Conservation (phyloP, 2,329 filamentous ascomycete species). For the Myriosclerotinia curreyana region DNA sequence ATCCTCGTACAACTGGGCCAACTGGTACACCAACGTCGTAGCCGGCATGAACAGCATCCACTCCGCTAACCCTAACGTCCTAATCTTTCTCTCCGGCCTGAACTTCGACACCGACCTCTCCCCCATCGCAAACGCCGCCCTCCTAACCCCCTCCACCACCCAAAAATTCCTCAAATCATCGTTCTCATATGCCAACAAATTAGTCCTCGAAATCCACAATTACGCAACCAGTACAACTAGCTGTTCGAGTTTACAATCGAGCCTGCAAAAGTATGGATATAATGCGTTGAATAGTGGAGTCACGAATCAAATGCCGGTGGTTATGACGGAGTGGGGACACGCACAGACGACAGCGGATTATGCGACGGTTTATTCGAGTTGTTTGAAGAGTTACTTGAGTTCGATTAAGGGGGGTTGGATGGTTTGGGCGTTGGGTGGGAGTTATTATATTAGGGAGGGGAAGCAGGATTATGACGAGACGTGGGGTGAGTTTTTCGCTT, state of each 20-base stretch:
- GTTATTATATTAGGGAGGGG: slow-evolving; percentile 55
- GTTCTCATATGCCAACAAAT: slow-evolving; percentile 45
- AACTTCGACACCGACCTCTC: slow-evolving; percentile 43
- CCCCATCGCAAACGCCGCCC: slow-evolving; percentile 25
- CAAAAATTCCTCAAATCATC: slow-evolving; percentile 40
- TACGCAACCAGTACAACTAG: not conserved
- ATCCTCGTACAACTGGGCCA: slow-evolving; percentile 45
- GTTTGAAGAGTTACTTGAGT: slow-evolving; percentile 45
- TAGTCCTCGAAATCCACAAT: slow-evolving; percentile 48
- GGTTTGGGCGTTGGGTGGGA: slow-evolving; percentile 58
- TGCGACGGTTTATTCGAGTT: slow-evolving; percentile 49
- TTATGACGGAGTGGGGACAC: slow-evolving; percentile 49
- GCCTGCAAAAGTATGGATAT: slow-evolving; percentile 43
- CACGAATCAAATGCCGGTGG: slow-evolving; percentile 42
- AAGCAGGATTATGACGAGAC: slow-evolving; percentile 55
- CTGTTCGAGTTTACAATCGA: slow-evolving; percentile 37
- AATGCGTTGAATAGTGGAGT: slow-evolving; percentile 40
- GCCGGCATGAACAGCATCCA: slow-evolving; percentile 44
- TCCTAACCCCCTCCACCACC: slow-evolving; percentile 24
- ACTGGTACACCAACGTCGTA: slow-evolving; percentile 46
- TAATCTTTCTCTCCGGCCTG: slow-evolving; percentile 50
- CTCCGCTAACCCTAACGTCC: slow-evolving; percentile 43
- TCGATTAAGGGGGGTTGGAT: slow-evolving; percentile 50
- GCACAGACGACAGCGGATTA: slow-evolving; percentile 46
- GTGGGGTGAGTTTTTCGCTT: slow-evolving; percentile 49